Evolutionary conservation across 2,329 filamentous ascomycete genomes (phyloP).

Genomic region (Epichloe sibirici): DNA sequence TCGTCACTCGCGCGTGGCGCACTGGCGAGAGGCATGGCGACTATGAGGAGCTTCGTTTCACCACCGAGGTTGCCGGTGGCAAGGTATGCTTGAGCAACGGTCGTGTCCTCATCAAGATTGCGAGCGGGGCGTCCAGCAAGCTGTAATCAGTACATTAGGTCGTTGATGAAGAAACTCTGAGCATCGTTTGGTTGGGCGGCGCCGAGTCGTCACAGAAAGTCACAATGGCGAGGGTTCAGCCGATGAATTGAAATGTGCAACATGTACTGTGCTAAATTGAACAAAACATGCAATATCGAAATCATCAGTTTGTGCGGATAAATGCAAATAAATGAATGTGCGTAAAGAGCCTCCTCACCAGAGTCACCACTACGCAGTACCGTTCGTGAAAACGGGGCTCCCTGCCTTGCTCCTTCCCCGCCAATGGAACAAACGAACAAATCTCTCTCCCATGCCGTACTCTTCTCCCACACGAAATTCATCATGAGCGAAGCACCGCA

Average conservation of each 20-base stretch:
- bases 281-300: too few species aligned
- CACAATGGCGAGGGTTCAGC: too few species aligned
- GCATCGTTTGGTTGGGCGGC: too few species aligned
- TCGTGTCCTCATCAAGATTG: conserved; percentile 61
- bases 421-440: background rate
- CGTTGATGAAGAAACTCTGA: too few species aligned
- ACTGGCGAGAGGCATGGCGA: conserved; percentile 51
- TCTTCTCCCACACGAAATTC: background rate
- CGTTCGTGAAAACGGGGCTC: background rate
- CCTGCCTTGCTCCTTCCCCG: background rate
- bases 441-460: background rate
- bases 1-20: conserved; percentile 71
- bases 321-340: too few species aligned
- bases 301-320: too few species aligned
- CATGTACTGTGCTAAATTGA: too few species aligned
- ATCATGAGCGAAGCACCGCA: conserved; percentile 29
- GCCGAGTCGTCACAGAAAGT: too few species aligned
- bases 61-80: conserved; percentile 63
- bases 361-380: too few species aligned
- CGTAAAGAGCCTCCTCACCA: too few species aligned
- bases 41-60: conserved; percentile 76
- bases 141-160: conserved; percentile 29
- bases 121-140: conserved; percentile 45
- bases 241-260: too few species aligned
- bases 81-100: conserved; percentile 86